Conservation (phyloP, 257 asterid genomes). For the Ehretia macrophylla region DNA sequence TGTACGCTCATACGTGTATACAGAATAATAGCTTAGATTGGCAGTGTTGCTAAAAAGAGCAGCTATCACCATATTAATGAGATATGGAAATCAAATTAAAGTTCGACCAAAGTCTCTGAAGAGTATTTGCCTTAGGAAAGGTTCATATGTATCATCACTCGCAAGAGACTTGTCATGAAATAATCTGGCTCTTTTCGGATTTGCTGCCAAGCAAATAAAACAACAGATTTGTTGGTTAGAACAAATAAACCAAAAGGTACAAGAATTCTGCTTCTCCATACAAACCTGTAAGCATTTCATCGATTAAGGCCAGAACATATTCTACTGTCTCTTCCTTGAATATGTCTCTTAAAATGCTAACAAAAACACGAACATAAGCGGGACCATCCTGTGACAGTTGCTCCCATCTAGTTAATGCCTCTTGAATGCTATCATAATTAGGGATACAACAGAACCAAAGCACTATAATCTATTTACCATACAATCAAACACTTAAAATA, state of each 20-base stretch:
- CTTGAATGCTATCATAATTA: slow-evolving; percentile 4
- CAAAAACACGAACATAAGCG: slow-evolving; percentile 63
- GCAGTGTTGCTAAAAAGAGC: not conserved
- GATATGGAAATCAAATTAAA: slow-evolving; percentile 1
- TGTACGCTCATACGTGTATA: no score
- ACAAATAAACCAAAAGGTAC: slow-evolving; percentile 42
- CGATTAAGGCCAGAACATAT: slow-evolving; percentile 79
- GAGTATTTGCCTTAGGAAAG: slow-evolving; percentile 72
- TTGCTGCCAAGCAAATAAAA: slow-evolving; percentile 46
- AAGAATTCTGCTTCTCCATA: slow-evolving; percentile 49
- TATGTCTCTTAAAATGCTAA: slow-evolving; percentile 77
- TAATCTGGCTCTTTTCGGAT: slow-evolving; percentile 78
- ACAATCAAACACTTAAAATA: not conserved
- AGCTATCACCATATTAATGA: not conserved
- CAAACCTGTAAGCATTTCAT: slow-evolving; percentile 82
- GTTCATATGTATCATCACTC: slow-evolving; percentile 72
- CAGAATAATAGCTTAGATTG: no score
- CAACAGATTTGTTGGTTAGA: slow-evolving; percentile 16
- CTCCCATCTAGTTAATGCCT: slow-evolving; percentile 4
- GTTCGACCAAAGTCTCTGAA: slow-evolving; percentile 5
- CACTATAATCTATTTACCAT: not conserved
- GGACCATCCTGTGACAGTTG: slow-evolving; percentile 74
- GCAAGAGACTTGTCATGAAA: slow-evolving; percentile 73
- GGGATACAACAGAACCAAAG: no score
- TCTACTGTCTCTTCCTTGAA: slow-evolving; percentile 87